Percentiles rank a stretch among this genome's conserved stretches.
phyloP scores from a whole-genome alignment of 768 basidiomycete species.

The Mycena haematopus region DNA sequence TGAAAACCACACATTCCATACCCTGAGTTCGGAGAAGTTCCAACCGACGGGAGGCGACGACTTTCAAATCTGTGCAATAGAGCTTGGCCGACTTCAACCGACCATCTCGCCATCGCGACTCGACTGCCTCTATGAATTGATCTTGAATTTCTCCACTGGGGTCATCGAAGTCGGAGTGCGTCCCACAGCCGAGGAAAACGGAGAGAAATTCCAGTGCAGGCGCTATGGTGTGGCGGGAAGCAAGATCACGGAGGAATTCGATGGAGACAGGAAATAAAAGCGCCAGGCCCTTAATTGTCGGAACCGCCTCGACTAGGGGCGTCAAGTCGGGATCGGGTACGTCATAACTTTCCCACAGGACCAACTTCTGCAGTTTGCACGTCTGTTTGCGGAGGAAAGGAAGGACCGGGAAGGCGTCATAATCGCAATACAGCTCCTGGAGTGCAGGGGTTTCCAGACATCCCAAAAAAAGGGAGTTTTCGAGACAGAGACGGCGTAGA shows the following conservation, averaged over 20 bases:
- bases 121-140: too few relatives aligned
- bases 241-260: not conserved
- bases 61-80: too few relatives aligned
- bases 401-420: not conserved
- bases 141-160: not conserved
- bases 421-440: conserved; percentile 5
- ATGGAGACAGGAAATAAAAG: not conserved
- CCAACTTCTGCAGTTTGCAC: not conserved
- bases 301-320: not conserved
- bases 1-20: conserved; percentile 11
- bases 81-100: too few relatives aligned
- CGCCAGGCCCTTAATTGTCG: not conserved
- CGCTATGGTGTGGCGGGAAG: not conserved
- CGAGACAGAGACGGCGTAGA: conserved; percentile 7
- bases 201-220: not conserved
- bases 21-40: not conserved
- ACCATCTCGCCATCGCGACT: too few relatives aligned
- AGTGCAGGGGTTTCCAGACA: conserved; percentile 17
- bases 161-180: too few relatives aligned
- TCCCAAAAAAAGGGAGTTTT: not conserved
- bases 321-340: not conserved
- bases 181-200: too few relatives aligned
- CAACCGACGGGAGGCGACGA: not conserved
- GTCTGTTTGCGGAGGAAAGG: not conserved
- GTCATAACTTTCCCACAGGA: not conserved